A percentile compares a stretch with the other conserved stretches of the same genome.
Conservation (phyloP, 148 eudicot genomes). For the Persicaria maculosa region DNA sequence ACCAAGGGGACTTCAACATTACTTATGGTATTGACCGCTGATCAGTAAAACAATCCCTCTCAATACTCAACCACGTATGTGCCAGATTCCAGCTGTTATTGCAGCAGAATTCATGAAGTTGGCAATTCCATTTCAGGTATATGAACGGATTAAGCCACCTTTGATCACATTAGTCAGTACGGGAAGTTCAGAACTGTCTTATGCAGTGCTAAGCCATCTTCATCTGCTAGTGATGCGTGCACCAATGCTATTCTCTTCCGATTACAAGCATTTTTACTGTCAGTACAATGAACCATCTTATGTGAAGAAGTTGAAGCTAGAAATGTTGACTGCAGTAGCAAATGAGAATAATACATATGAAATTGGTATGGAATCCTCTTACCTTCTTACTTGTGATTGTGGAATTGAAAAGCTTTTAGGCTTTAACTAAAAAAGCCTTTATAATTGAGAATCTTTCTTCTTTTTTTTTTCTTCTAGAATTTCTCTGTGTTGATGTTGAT, state of each 20-base stretch:
- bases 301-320: conserved; percentile 97
- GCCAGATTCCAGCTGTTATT: background rate
- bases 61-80: background rate
- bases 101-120: conserved; percentile 5
- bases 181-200: conserved; percentile 93
- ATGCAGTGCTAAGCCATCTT: conserved; percentile 87
- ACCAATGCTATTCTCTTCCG: conserved; percentile 85
- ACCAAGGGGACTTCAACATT: background rate
- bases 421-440: background rate
- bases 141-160: conserved; percentile 97
- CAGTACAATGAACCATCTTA: conserved; percentile 95
- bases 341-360: conserved; percentile 94
- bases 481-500: background rate
- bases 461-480: background rate
- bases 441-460: too few species aligned
- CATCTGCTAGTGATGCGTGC: conserved; percentile 98
- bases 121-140: conserved; percentile 46
- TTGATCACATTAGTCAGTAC: conserved; percentile 87
- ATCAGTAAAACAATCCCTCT: too few species aligned
- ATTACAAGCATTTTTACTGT: conserved; percentile 96
- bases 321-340: conserved; percentile 97
- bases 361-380: conserved; percentile 49
- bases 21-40: too few species aligned
- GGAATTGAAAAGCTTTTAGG: background rate
- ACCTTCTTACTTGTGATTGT: conserved; percentile 10